A percentile compares a stretch with the other conserved stretches of the same genome.
phyloP scores from a whole-genome alignment of 1,139 yeast species.

The Spencermartinsiella ligniputridi region DNA sequence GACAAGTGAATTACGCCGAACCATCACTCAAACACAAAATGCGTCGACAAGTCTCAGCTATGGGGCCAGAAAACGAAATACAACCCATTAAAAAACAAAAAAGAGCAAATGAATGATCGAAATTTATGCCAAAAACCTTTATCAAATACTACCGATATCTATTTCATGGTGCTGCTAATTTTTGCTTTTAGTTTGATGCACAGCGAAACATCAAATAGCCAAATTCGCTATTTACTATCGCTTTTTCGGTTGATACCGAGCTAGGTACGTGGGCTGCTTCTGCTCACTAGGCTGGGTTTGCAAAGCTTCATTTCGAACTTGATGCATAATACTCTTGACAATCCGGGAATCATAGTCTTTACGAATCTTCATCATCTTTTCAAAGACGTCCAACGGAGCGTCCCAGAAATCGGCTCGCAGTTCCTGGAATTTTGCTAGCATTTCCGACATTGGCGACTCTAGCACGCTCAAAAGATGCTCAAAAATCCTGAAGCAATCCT shows the following conservation, averaged over 20 bases:
- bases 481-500: constrained; percentile 55
- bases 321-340: constrained; percentile 32
- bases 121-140: too few relatives aligned
- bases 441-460: constrained; percentile 47
- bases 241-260: constrained; percentile 19
- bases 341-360: constrained; percentile 35
- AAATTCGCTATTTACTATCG: background rate
- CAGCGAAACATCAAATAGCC: too few relatives aligned
- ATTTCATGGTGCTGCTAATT: too few relatives aligned
- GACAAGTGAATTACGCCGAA: constrained; percentile 55
- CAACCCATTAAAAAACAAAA: too few relatives aligned
- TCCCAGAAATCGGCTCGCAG: constrained; percentile 66
- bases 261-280: constrained; percentile 22
- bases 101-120: too few relatives aligned
- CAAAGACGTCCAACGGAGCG: constrained; percentile 39
- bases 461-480: constrained; percentile 71
- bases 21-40: constrained; percentile 66
- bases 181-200: too few relatives aligned
- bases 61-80: background rate
- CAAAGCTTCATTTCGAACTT: constrained; percentile 31
- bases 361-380: constrained; percentile 35
- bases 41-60: constrained; percentile 36
- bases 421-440: constrained; percentile 55
- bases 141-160: too few relatives aligned
- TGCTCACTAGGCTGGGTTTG: constrained; percentile 25